Percentiles rank a stretch among this genome's conserved stretches.
These are phyloP conservation scores for Botryotinia calthae DNA, from an alignment of 2,329 filamentous ascomycete genomes.

Conservation along the genomic window DNA sequence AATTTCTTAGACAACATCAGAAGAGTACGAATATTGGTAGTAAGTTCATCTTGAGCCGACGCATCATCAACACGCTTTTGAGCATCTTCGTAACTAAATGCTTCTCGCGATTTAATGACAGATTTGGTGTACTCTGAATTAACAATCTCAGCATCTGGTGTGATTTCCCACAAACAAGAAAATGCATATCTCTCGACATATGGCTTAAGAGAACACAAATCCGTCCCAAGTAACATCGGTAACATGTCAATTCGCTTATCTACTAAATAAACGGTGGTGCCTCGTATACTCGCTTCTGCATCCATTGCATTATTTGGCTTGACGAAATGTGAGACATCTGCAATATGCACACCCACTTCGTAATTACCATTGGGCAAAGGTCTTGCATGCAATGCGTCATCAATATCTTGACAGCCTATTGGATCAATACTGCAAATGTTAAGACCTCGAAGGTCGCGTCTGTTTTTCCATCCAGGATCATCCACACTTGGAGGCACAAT, in stretches of 20 bases:
- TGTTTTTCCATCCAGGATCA: conserved; percentile 82
- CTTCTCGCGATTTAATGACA: conserved; percentile 93
- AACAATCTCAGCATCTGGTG: conserved; percentile 79
- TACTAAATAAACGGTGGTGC: conserved; percentile 94
- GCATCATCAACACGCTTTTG: conserved; percentile 90
- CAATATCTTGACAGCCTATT: conserved; percentile 93
- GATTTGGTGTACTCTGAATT: conserved; percentile 92
- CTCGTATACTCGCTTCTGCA: conserved; percentile 85
- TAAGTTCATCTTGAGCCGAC: conserved; percentile 85
- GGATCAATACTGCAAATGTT: conserved; percentile 98
- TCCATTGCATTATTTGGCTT: conserved; percentile 98
- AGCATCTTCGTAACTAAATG: conserved; percentile 96
- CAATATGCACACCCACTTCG: conserved; percentile 96
- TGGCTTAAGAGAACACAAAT: conserved; percentile 93
- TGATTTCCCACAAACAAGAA: conserved; percentile 85
- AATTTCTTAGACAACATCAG: conserved; percentile 89
- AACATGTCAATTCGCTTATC: conserved; percentile 99
- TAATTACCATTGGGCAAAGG: conserved; percentile 87
- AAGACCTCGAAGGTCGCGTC: conserved; percentile 79
- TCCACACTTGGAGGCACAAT: conserved; percentile 76
- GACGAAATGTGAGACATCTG: conserved; percentile 98
- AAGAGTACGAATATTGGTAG: conserved; percentile 81
- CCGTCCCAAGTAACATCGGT: conserved; percentile 91
- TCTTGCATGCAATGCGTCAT: conserved; percentile 89
- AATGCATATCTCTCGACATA: conserved; percentile 95